A percentile compares a stretch with the other conserved stretches of the same genome.
Evolutionary conservation across 1,284 basidiomycete species (phyloP).

Genomic region (Golubevia sp.): DNA sequence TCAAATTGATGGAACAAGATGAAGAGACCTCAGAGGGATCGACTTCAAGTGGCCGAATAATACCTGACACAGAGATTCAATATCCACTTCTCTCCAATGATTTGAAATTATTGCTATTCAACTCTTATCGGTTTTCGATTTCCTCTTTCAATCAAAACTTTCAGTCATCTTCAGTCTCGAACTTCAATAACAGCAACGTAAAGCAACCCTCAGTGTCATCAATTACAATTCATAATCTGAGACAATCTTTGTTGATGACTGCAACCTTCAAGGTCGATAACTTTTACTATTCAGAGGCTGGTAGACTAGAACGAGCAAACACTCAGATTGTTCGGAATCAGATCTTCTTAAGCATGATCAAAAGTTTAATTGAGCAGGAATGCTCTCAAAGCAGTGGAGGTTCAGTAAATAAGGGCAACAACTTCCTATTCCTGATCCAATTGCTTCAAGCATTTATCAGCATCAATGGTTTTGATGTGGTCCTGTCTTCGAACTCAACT

Average conservation of each 20-base stretch:
- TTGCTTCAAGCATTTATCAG: conserved; percentile 11
- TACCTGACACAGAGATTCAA: too few relatives aligned
- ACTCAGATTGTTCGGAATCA: conserved; percentile 2
- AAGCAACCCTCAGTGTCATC: too few relatives aligned
- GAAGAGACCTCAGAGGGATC: too few relatives aligned
- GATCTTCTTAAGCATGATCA: conserved; percentile 16
- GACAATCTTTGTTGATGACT: conserved; percentile 22
- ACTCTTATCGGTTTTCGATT: conserved; percentile 17
- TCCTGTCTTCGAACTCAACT: background rate
- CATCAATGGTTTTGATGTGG: background rate
- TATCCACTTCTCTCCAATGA: conserved; percentile 27
- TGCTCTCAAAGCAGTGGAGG: conserved; percentile 7
- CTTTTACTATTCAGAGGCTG: too few relatives aligned
- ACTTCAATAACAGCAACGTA: background rate
- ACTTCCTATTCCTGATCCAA: conserved; percentile 30
- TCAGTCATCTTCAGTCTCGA: background rate
- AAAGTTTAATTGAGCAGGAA: conserved; percentile 27
- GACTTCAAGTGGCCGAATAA: too few relatives aligned
- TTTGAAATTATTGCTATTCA: conserved; percentile 27
- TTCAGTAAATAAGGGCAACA: conserved; percentile 22
- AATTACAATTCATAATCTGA: conserved; percentile 25
- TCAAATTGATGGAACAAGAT: too few relatives aligned
- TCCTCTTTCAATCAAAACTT: background rate
- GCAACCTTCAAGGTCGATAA: conserved; percentile 20
- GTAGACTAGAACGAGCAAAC: too few relatives aligned